phyloP scores from a whole-genome alignment of 169 alveolate genomes.

The Theileria orientalis region DNA sequence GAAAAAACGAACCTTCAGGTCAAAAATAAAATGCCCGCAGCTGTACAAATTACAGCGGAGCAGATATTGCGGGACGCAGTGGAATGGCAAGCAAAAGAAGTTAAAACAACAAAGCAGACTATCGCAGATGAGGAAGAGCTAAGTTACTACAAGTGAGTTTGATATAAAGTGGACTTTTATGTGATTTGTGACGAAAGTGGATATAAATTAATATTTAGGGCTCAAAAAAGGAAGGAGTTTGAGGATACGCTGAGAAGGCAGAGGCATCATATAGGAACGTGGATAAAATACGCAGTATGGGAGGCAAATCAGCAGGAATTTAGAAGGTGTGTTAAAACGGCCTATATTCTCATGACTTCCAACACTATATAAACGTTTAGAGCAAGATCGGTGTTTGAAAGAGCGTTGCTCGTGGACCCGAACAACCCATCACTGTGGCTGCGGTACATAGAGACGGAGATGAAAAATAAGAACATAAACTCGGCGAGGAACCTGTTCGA shows the following conservation, averaged over 20 bases:
- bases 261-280: conserved; percentile 93
- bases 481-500: conserved; percentile 96
- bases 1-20: conserved; percentile 69
- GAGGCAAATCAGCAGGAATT: conserved; percentile 95
- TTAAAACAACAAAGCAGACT: conserved; percentile 76
- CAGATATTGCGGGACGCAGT: conserved; percentile 96
- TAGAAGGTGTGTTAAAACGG: conserved; percentile 59
- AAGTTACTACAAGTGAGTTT: conserved; percentile 85
- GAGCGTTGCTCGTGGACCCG: conserved; percentile 95
- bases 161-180: not conserved
- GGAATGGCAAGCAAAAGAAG: conserved; percentile 86
- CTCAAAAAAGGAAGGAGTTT: conserved; percentile 92
- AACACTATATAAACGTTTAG: conserved; percentile 32
- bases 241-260: conserved; percentile 94
- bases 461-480: conserved; percentile 92
- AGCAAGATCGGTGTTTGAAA: conserved; percentile 95
- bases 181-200: not conserved
- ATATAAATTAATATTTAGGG: conserved; percentile 35
- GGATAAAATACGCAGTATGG: conserved; percentile 97
- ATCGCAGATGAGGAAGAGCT: conserved; percentile 93
- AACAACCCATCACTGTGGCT: conserved; percentile 93
- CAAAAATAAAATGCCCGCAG: conserved; percentile 95
- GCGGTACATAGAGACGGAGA: conserved; percentile 97
- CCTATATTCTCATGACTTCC: not conserved
- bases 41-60: conserved; percentile 98